phyloP scores from a whole-genome alignment of 768 basidiomycete species.

The Serpula lacrymans region DNA sequence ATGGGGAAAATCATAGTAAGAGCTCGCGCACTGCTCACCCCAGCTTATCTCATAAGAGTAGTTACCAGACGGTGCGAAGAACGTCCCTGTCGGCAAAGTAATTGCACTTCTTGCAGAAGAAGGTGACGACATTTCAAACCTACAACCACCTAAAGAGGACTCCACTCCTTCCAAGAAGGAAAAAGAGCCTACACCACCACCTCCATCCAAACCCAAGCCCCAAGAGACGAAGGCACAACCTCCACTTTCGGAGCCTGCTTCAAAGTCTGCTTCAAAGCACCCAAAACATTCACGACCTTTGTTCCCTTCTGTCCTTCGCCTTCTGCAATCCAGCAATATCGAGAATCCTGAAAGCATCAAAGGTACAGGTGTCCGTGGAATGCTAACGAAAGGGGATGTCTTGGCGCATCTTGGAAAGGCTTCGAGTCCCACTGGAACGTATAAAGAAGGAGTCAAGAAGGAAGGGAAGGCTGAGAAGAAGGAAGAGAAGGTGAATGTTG shows the following conservation, averaged over 20 bases:
- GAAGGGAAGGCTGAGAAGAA: slow-evolving; percentile 41
- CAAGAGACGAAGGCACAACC: slow-evolving; percentile 14
- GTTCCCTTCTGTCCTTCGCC: slow-evolving; percentile 87
- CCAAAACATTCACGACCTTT: slow-evolving; percentile 62
- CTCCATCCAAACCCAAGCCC: slow-evolving; percentile 16
- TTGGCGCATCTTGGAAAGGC: slow-evolving; percentile 84
- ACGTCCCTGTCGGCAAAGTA: slow-evolving; percentile 79
- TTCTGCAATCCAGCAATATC: slow-evolving; percentile 59
- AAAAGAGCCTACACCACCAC: slow-evolving; percentile 27
- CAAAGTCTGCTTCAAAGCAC: too few relatives aligned
- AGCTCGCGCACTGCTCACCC: neutral
- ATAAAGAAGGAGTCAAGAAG: slow-evolving; percentile 41
- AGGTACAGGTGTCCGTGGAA: slow-evolving; percentile 87
- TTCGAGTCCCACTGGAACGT: slow-evolving; percentile 72
- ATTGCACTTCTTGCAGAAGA: slow-evolving; percentile 95
- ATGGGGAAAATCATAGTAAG: slow-evolving; percentile 90
- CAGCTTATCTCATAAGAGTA: slow-evolving; percentile 23
- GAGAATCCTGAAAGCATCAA: slow-evolving; percentile 64
- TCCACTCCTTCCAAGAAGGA: slow-evolving; percentile 29
- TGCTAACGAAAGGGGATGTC: slow-evolving; percentile 96
- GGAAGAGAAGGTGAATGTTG: slow-evolving; percentile 34
- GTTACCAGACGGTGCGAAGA: slow-evolving; percentile 77
- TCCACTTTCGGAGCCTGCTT: slow-evolving; percentile 19
- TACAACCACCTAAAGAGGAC: slow-evolving; percentile 56
- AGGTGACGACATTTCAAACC: slow-evolving; percentile 89